Conservation (phyloP, 2,329 filamentous ascomycete species). For the Penicillium palitans region DNA sequence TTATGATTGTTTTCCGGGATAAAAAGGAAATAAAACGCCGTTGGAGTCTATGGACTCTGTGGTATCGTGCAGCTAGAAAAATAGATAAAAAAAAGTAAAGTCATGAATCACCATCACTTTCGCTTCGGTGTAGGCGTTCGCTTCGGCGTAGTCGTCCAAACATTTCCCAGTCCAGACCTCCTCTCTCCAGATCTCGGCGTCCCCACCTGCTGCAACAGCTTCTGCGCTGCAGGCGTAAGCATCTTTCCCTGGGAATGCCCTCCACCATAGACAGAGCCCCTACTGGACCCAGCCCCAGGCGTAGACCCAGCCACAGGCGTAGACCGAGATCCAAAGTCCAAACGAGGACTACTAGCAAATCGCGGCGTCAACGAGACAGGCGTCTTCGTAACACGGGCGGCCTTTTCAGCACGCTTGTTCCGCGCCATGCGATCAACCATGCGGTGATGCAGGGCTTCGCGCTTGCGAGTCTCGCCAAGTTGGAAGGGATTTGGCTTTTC, state of each 20-base stretch:
- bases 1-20: not conserved
- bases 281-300: constrained; percentile 14
- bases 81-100: not conserved
- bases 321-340: constrained; percentile 32
- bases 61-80: constrained; percentile 20
- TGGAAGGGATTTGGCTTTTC: constrained; percentile 74
- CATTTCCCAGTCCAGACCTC: constrained; percentile 17
- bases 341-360: constrained; percentile 43
- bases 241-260: constrained; percentile 27
- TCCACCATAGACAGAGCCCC: constrained; percentile 15
- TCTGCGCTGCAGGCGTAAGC: constrained; percentile 48
- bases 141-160: constrained; percentile 21
- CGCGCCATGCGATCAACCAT: constrained; percentile 82
- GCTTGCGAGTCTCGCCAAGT: constrained; percentile 69
- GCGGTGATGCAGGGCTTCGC: constrained; percentile 79
- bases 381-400: constrained; percentile 60
- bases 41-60: constrained; percentile 1
- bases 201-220: constrained; percentile 40
- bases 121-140: constrained; percentile 10
- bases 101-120: constrained; percentile 9
- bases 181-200: constrained; percentile 25
- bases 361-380: constrained; percentile 35
- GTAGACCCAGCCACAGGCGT: constrained; percentile 20
- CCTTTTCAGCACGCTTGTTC: constrained; percentile 64
- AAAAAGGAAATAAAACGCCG: not conserved